Conservation (phyloP, 1,139 yeast species). For the Candida neerlandica region DNA sequence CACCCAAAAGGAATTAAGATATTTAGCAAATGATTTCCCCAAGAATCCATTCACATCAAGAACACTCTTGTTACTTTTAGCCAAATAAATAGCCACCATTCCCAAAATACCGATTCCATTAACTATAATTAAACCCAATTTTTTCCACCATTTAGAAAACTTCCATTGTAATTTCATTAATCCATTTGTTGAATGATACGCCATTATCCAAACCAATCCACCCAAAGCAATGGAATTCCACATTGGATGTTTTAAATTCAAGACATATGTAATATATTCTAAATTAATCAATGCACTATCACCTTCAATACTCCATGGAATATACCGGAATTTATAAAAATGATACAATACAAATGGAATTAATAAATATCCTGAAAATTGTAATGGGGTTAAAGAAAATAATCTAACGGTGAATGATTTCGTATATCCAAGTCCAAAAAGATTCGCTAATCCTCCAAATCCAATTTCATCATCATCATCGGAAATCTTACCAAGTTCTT, state of each 20-base stretch:
- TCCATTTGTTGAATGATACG: conserved; percentile 44
- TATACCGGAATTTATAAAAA: conserved; percentile 46
- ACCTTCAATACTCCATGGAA: conserved; percentile 59
- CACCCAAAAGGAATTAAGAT: conserved; percentile 20
- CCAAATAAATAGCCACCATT: conserved; percentile 26
- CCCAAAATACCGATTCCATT: conserved; percentile 29
- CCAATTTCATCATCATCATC: conserved; percentile 49
- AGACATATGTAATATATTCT: conserved; percentile 52
- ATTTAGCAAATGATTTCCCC: conserved; percentile 31
- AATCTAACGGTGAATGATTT: conserved; percentile 45
- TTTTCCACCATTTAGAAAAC: conserved; percentile 32
- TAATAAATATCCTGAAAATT: conserved; percentile 62
- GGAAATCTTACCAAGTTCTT: conserved; percentile 7
- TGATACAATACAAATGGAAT: conserved; percentile 52
- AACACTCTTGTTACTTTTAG: conserved; percentile 18
- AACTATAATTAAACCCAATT: conserved; percentile 36
- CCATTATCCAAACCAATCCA: conserved; percentile 26
- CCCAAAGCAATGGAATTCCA: conserved; percentile 25
- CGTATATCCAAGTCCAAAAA: conserved; percentile 57
- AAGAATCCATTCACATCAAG: conserved; percentile 30
- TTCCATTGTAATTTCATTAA: conserved; percentile 32
- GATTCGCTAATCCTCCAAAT: conserved; percentile 56
- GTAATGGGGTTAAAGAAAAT: conserved; percentile 48
- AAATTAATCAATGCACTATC: conserved; percentile 63
- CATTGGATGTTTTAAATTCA: conserved; percentile 27